phyloP scores from a whole-genome alignment of 805 yeast genomes.

The Zygosaccharomyces bailii region DNA sequence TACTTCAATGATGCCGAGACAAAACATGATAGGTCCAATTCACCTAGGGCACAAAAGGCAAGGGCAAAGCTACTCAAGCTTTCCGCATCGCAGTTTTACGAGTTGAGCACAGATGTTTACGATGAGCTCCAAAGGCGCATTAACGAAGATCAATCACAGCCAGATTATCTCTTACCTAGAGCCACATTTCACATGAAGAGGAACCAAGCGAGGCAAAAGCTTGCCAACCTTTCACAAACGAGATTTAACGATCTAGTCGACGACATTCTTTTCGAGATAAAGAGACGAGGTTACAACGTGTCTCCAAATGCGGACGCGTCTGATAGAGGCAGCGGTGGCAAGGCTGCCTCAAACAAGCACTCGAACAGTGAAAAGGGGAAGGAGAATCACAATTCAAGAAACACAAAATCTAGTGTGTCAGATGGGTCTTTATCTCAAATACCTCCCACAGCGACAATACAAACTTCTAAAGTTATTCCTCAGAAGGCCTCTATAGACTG shows the following conservation, averaged over 20 bases:
- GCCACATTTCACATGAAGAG: conserved; percentile 84
- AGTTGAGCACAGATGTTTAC: conserved; percentile 88
- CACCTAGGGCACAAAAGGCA: conserved; percentile 68
- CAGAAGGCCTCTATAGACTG: conserved; percentile 80
- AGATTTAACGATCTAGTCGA: conserved; percentile 87
- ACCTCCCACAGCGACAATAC: conserved; percentile 43
- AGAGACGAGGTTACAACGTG: conserved; percentile 60
- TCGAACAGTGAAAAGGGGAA: not conserved
- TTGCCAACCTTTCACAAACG: conserved; percentile 75
- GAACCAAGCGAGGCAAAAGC: conserved; percentile 90
- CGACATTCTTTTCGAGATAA: conserved; percentile 84
- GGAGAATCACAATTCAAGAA: not conserved
- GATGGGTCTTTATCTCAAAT: conserved; percentile 10
- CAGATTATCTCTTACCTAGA: conserved; percentile 65
- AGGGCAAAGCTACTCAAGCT: conserved; percentile 79
- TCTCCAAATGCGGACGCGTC: conserved; percentile 14
- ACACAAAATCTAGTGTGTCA: conserved; percentile 12
- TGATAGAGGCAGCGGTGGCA: not conserved
- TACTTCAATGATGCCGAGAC: conserved; percentile 32
- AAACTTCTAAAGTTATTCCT: conserved; percentile 73
- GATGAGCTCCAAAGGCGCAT: conserved; percentile 86
- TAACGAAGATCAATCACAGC: conserved; percentile 53
- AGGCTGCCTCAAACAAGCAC: conserved; percentile 5
- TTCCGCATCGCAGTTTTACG: conserved; percentile 78
- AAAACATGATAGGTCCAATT: conserved; percentile 33